These are phyloP conservation scores for Citrus mangshanensis DNA, from an alignment of 345 rosid genomes.

Conservation along the genomic window DNA sequence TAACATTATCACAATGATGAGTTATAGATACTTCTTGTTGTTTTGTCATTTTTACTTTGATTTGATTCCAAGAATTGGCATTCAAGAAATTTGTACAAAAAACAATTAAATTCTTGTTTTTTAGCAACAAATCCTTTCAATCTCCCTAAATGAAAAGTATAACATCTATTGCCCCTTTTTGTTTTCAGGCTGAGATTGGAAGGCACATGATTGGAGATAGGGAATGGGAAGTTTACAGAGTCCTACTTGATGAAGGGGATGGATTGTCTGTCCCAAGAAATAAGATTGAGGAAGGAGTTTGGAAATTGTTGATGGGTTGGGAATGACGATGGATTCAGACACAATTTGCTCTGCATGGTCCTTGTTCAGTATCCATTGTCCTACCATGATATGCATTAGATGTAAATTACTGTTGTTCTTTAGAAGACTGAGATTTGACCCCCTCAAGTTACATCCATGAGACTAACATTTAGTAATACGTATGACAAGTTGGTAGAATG, in stretches of 20 bases:
- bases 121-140: background rate
- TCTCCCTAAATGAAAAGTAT: background rate
- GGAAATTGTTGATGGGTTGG: constrained; percentile 96
- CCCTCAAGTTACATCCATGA: background rate
- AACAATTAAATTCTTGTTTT: background rate
- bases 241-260: constrained; percentile 77
- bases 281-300: constrained; percentile 72
- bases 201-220: constrained; percentile 69
- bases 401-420: constrained; percentile 11
- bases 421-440: background rate
- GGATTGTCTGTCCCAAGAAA: constrained; percentile 37
- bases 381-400: background rate
- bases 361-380: background rate
- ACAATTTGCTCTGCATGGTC: background rate
- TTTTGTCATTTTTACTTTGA: too few species aligned
- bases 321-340: constrained; percentile 31
- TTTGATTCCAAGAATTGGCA: background rate
- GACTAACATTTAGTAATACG: background rate
- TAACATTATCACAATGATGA: background rate
- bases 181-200: constrained; percentile 74
- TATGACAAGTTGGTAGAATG: background rate
- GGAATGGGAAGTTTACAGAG: constrained; percentile 92
- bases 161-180: background rate
- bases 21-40: too few species aligned
- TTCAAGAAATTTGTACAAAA: background rate